A percentile compares a stretch with the other conserved stretches of the same genome.
These are phyloP conservation scores for Phytopythium chamaehyphon DNA, from an alignment of 352 stramenopile genomes.

Conservation along the genomic window DNA sequence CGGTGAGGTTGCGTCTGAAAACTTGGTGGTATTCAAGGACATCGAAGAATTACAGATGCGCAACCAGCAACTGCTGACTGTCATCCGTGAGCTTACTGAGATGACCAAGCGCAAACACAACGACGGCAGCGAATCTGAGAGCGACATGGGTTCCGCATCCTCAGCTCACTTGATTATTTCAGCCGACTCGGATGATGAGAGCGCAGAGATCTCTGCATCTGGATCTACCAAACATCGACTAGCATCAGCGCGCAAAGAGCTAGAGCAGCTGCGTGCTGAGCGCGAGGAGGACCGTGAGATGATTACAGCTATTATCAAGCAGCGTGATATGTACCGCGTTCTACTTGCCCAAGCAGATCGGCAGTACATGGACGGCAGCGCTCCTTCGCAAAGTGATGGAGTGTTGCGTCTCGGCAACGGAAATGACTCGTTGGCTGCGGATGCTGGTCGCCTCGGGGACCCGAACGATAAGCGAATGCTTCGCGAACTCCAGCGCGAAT, in stretches of 20 bases:
- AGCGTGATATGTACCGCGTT: slow-evolving; percentile 95
- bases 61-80: slow-evolving; percentile 89
- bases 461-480: slow-evolving; percentile 31
- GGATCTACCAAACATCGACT: slow-evolving; percentile 49
- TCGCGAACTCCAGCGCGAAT: slow-evolving; percentile 63
- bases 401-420: background rate
- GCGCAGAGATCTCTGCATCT: slow-evolving; percentile 20
- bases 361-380: slow-evolving; percentile 36
- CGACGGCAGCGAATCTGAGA: slow-evolving; percentile 15
- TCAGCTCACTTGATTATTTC: slow-evolving; percentile 47
- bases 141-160: slow-evolving; percentile 6
- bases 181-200: slow-evolving; percentile 64
- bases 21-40: slow-evolving; percentile 83
- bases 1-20: slow-evolving; percentile 49
- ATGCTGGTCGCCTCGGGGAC: slow-evolving; percentile 20
- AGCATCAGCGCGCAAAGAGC: slow-evolving; percentile 59
- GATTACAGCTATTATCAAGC: slow-evolving; percentile 92
- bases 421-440: background rate
- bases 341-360: slow-evolving; percentile 89
- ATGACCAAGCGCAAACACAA: slow-evolving; percentile 22
- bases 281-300: slow-evolving; percentile 84
- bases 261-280: slow-evolving; percentile 71
- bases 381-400: slow-evolving; percentile 1
- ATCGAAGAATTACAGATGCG: slow-evolving; percentile 88
- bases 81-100: slow-evolving; percentile 74